Base-by-base conservation (phyloP, 2,329 filamentous ascomycete species). In the Ascochyta fabae region DNA sequence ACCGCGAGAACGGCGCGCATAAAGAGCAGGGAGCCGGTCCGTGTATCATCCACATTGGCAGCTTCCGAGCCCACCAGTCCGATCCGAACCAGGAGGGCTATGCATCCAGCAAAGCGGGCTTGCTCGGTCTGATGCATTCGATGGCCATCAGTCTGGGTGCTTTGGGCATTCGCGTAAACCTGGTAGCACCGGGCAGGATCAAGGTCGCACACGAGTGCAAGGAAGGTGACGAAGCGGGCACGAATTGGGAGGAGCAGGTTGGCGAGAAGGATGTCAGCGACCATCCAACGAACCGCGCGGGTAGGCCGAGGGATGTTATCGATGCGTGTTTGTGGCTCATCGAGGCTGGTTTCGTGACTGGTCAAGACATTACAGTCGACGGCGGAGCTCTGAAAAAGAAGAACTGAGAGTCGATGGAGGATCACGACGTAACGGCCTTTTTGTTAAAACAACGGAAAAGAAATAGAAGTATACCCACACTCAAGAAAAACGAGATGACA, bases 71-170 rank as follows among this genome's bases (percentile, higher is more conserved):
- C 15, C 69, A 78, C 34, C 76, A 78, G 56, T 77, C 72, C 27
- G 79, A 82, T 60, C 74, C 77, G 4, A 80, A 81, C 61, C 79
- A 80, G 59, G 79, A 81, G 58, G 79, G 79, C 3, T 82, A 83
- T 64, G 81, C 80, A 16, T 75, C 81, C 0, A 81, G 78, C 10
- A 84, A 84, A 68, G 79, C 81, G 3, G 82, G 81, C 0, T 68
- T 84, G 44, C 65, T 83, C 10, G 81, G 82, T 0, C 59, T 84
- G 54, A 81, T 79, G 67, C 81, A 83, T 59, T 77, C 77, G 26
- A 78, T 83, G 78, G 77, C 80, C 12, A 78, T 81, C 31, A 79
- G 76, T 45, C 66, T 83, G 29, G 76, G 75, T 5, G 67, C 70
- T 24, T 68, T 78, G 27, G 75, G 77, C 2, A 77, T 84, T 34